Evolutionary conservation across 768 basidiomycete genomes (phyloP), one percentile per base, ranked within the genome.

Genomic region (Rhodotorula toruloides): DNA sequence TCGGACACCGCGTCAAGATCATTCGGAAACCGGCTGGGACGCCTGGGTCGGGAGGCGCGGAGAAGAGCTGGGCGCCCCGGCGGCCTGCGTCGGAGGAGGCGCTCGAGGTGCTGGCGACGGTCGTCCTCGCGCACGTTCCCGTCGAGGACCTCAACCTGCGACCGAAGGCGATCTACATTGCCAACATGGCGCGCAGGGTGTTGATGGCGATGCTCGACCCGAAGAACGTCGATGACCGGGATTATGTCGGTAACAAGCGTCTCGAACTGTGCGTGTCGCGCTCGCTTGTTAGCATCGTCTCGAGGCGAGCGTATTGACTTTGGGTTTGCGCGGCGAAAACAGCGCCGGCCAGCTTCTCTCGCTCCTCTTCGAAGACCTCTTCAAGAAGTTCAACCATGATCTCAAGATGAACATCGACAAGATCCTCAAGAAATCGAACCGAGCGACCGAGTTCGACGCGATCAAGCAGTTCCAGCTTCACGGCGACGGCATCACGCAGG

Each of bases 171-270:
- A 89, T 98, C 71, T 98, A 97, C 76, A 89, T 97, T 39, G 94
- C 91, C 2, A 94, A 91, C 3, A 99, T 99, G 96, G 92, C 91
- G 1, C 83, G 94, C 25, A 82, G 96, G 52, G 96, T 99, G 19
- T 81, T 99, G 57, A 91, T 93, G 88, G 92, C 92, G 25, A 88
- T 97, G 85, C 85, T 91, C 63, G 91, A 98, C 77, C 90, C 91
- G 77, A 92, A 87, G 74, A 91, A 92, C 85, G 92, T 96, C 16
- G 96, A 99, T 73, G 96, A 99, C 78, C 84, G 96, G 53, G 96
- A 99, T 78, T 99, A 99, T 76, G 96, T 99, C 63, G 96, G 96
- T 54, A 99, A 99, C 79, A 99, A 99, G 78, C 89, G 96, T 54
- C 80, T 99, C 49, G 96, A 99, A 79, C 84, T 99, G 94, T 96